Evolutionary conservation across 2,329 filamentous ascomycete species (phyloP), one percentile per base, ranked within the genome.

Genomic region (Phoma sp.): DNA sequence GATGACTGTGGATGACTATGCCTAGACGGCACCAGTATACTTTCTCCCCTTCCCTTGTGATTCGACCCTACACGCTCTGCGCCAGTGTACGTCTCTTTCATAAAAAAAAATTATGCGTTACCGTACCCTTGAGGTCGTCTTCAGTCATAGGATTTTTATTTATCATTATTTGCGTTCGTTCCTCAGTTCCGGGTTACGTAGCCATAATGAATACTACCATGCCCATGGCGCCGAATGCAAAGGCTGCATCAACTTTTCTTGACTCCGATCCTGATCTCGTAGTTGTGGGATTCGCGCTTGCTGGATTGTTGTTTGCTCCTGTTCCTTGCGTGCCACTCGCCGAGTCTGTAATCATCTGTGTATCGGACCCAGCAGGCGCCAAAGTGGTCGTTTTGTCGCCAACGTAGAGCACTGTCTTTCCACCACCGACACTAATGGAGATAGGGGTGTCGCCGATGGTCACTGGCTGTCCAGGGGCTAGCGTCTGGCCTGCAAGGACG

Each of bases 401-500:
- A 5, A 65, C 49, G 5, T 60, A 52, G 9, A 66, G 49, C 4
- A 66, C 39, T 5, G 59, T 66, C 0, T n/a, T 28, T 7, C 45
- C 51, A 21, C 37, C 34, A 12, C 32, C 42, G 12, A 45, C 47
- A 7, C 28, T 39, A n/a, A 66, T 59, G 0, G 53, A 65, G 2
- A 66, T 59, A 5, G 51, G 34, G 2, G 52, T 59, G 7, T 54
- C 56, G 4, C 56, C 40, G 10, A 66, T 28, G 3, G 57, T 66
- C 18, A 65, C 48, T 1, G 60, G 56, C 29, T 60, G 59, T 7
- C 50, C 58, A 21, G 62, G 59, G 15, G 52, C 47, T 15, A 66
- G 59, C 6, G 64, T 66, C 28, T 66, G 60, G 14, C 52, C 57
- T n/a, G 34, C 53, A 20, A 66, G 30, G 17, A 65, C 59, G 55